phyloP scores from a whole-genome alignment of 2,329 filamentous ascomycete genomes.

The Scorias spongiosa region DNA sequence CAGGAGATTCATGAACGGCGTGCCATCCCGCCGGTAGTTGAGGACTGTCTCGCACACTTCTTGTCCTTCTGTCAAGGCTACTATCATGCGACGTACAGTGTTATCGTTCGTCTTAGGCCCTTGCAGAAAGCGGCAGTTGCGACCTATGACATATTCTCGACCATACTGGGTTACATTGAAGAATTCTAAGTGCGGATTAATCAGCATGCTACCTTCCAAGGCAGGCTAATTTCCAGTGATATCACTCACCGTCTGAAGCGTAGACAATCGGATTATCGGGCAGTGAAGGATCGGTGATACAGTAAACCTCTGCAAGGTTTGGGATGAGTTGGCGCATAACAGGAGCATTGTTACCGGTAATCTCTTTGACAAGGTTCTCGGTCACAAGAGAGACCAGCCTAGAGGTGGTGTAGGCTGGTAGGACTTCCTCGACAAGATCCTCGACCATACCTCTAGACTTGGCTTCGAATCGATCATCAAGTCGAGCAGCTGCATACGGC shows the following conservation, averaged over 20 bases:
- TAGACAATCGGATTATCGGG: slow-evolving; percentile 32
- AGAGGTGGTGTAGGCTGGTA: slow-evolving; percentile 29
- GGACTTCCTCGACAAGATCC: slow-evolving; percentile 24
- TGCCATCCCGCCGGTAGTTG: slow-evolving; percentile 27
- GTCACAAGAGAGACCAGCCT: slow-evolving; percentile 25
- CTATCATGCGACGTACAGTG: slow-evolving; percentile 21
- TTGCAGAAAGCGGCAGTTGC: slow-evolving; percentile 31
- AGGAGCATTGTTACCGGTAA: slow-evolving; percentile 26
- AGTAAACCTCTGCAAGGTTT: slow-evolving; percentile 31
- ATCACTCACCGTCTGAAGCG: slow-evolving; percentile 23
- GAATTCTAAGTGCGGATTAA: slow-evolving; percentile 20
- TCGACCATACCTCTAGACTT: slow-evolving; percentile 18
- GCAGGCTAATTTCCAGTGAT: not conserved
- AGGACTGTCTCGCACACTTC: slow-evolving; percentile 29
- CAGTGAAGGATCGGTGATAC: slow-evolving; percentile 27
- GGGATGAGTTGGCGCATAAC: slow-evolving; percentile 26
- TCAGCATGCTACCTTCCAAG: not conserved
- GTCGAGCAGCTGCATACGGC: slow-evolving; percentile 17
- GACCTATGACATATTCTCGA: slow-evolving; percentile 27
- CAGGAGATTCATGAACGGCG: slow-evolving; percentile 27
- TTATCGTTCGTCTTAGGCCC: slow-evolving; percentile 23
- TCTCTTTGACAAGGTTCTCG: slow-evolving; percentile 28
- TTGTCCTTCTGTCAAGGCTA: slow-evolving; percentile 23
- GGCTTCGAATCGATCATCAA: slow-evolving; percentile 24
- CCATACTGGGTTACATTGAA: slow-evolving; percentile 29